Conservation (phyloP, 2,329 filamentous ascomycete species). For the Clonostachys solani region DNA sequence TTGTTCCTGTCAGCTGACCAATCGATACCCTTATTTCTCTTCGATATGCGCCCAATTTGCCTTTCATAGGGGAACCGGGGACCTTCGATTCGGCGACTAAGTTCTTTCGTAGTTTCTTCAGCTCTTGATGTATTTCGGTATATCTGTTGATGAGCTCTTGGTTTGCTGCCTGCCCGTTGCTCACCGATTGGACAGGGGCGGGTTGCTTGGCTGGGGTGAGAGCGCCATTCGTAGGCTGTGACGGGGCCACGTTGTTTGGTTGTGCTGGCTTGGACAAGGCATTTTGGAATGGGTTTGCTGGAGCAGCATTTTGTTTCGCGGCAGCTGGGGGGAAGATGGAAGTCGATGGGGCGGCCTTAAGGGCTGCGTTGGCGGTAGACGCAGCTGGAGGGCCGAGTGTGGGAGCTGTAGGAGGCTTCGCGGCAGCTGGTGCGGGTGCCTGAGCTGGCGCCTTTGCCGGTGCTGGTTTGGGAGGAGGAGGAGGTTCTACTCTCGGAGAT, state of each 20-base stretch:
- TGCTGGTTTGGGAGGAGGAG: conserved; percentile 2
- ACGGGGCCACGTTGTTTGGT: conserved; percentile 11
- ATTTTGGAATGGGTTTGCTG: too few species aligned
- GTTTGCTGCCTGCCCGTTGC: too few species aligned
- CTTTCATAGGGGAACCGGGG: conserved; percentile 48
- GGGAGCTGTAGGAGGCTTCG: not conserved
- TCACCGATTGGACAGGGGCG: too few species aligned
- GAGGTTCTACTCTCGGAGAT: conserved; percentile 11
- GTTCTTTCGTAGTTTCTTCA: conserved; percentile 64
- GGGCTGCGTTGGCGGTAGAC: too few species aligned
- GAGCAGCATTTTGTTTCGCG: too few species aligned
- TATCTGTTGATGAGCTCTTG: conserved; percentile 24
- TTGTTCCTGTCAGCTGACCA: conserved; percentile 67
- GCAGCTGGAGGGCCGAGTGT: conserved; percentile 7
- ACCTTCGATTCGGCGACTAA: conserved; percentile 51
- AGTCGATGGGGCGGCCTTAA: not conserved
- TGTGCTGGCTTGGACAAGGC: conserved; percentile 1
- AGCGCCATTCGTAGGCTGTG: conserved; percentile 11
- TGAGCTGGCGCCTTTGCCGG: conserved; percentile 5
- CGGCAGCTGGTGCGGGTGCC: conserved; percentile 3
- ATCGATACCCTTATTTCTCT: conserved; percentile 67
- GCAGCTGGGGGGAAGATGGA: not conserved
- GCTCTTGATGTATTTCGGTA: conserved; percentile 57
- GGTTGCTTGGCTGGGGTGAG: conserved; percentile 3
- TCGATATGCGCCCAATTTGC: conserved; percentile 66